These are phyloP conservation scores for Globisporangium canariense DNA, from an alignment of 352 stramenopile species.

Conservation along the genomic window DNA sequence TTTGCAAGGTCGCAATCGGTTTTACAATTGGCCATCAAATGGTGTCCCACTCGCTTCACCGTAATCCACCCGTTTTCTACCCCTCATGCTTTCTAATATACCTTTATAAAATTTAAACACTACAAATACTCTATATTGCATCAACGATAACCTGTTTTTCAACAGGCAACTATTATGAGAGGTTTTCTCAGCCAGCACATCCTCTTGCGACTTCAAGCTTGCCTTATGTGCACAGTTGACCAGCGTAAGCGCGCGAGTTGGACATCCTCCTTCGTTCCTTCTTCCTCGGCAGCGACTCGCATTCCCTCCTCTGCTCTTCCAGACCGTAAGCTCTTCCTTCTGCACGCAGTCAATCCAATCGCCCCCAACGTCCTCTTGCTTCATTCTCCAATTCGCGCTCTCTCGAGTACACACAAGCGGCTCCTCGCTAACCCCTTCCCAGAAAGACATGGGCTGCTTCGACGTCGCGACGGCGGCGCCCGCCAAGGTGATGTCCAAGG, in stretches of 20 bases:
- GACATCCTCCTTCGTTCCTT: not conserved
- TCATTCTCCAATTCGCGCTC: conserved; percentile 2
- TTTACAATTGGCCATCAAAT: not conserved
- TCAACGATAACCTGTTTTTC: not conserved
- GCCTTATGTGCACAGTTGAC: not conserved
- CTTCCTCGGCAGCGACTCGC: not conserved
- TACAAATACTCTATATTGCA: not conserved
- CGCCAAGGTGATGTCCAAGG: conserved; percentile 11
- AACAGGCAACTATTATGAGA: not conserved
- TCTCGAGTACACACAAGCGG: not conserved
- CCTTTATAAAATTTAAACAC: not conserved
- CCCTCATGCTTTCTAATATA: not conserved
- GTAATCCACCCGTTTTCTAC: not conserved
- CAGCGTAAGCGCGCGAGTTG: not conserved
- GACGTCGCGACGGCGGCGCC: not conserved
- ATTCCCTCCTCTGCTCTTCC: not conserved
- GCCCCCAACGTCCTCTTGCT: too few relatives aligned
- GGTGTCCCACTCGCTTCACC: not conserved
- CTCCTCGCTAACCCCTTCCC: not conserved
- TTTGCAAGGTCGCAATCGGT: not conserved
- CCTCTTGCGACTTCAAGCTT: not conserved
- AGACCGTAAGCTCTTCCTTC: not conserved
- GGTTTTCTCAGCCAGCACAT: not conserved
- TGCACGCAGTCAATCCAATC: too few relatives aligned
- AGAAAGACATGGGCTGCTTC: conserved; percentile 8